Conservation (phyloP, 768 basidiomycete species). For the Tubosaeta sp. region DNA sequence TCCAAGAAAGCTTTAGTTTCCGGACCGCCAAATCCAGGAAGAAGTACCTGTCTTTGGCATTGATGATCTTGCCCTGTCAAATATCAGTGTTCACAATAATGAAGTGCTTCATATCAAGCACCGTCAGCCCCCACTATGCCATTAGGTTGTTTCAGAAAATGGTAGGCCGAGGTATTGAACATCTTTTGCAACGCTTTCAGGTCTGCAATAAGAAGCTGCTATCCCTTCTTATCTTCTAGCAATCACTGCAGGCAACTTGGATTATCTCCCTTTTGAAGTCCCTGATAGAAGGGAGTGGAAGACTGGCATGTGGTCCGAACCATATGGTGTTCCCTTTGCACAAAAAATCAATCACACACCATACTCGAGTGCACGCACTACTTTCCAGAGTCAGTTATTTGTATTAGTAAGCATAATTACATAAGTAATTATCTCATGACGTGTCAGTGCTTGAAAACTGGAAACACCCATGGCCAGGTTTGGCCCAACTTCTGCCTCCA, state of each 20-base stretch:
- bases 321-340: too few species aligned
- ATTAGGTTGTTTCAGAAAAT: constrained; percentile 36
- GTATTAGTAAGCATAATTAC: too few species aligned
- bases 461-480: too few species aligned
- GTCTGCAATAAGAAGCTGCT: constrained; percentile 45
- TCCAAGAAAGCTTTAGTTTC: constrained; percentile 48
- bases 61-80: constrained; percentile 38
- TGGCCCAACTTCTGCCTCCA: too few species aligned
- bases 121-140: constrained; percentile 42
- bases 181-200: constrained; percentile 41
- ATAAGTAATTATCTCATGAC: too few species aligned
- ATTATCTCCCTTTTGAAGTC: constrained; percentile 61
- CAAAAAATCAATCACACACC: too few species aligned
- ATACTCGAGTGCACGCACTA: too few species aligned
- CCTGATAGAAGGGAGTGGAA: constrained; percentile 68
- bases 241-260: constrained; percentile 80
- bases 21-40: constrained; percentile 50
- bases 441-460: too few species aligned
- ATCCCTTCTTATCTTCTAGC: constrained; percentile 91
- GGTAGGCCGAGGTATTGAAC: constrained; percentile 31
- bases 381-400: too few species aligned
- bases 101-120: constrained; percentile 5
- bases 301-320: constrained; percentile 89
- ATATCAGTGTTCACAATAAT: constrained; percentile 12
- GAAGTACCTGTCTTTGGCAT: constrained; percentile 49